These are phyloP conservation scores for Paramyrothecium sp. DNA, from an alignment of 2,329 filamentous ascomycete species.

Conservation along the genomic window DNA sequence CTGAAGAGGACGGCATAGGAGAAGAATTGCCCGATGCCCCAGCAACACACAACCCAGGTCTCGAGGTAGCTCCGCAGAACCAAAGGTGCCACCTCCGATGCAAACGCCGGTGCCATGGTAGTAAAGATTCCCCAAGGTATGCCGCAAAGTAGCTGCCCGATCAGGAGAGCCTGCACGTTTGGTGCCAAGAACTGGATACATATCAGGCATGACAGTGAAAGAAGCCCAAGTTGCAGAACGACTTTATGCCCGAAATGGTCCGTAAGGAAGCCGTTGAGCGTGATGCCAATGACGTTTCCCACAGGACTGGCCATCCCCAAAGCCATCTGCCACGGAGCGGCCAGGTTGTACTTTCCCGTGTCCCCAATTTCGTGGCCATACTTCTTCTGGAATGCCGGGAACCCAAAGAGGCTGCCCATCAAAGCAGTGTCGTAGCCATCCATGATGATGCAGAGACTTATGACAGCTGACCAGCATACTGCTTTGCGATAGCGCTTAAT, in stretches of 20 bases:
- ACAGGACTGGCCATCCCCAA: conserved; percentile 38
- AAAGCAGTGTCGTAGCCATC: conserved; percentile 29
- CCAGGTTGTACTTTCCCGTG: conserved; percentile 27
- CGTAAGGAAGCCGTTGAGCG: conserved; percentile 14
- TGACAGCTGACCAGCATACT: conserved; percentile 2
- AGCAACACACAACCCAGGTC: no score
- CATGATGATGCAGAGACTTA: conserved; percentile 31
- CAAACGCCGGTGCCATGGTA: conserved; percentile 39
- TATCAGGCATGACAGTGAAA: conserved; percentile 24
- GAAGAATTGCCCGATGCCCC: no score
- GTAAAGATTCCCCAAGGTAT: conserved; percentile 38
- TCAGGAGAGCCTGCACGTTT: conserved; percentile 35
- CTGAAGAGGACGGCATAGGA: conserved; percentile 18
- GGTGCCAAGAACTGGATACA: conserved; percentile 21
- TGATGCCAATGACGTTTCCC: conserved; percentile 31
- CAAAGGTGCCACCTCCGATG: conserved; percentile 32
- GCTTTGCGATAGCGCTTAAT: neutral
- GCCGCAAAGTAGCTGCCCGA: conserved; percentile 40
- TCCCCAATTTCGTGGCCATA: conserved; percentile 15
- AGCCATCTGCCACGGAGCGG: conserved; percentile 44
- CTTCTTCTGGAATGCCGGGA: conserved; percentile 26
- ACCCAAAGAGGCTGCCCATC: conserved; percentile 29
- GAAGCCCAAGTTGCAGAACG: conserved; percentile 50
- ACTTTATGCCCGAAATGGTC: conserved; percentile 30
- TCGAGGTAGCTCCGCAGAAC: conserved; percentile 35